These are phyloP conservation scores for Avena sativa DNA, from an alignment of 176 grass and related monocot species.

Conservation along the genomic window DNA sequence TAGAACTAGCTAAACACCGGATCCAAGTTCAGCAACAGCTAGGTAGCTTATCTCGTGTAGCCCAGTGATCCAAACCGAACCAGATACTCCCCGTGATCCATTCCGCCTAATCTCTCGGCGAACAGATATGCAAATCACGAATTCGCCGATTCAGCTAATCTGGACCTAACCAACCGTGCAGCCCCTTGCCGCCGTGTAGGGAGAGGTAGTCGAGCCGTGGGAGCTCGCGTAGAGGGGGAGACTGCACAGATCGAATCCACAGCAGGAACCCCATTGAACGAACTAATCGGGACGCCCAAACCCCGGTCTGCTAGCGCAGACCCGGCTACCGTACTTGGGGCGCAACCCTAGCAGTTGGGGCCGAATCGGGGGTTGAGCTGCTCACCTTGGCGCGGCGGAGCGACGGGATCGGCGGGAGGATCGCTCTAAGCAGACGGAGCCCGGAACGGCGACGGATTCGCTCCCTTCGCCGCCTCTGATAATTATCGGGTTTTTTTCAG, in stretches of 20 bases:
- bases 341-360: slow-evolving; percentile 1
- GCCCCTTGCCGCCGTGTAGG: background rate
- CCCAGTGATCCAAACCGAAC: background rate
- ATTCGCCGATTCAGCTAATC: background rate
- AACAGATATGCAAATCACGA: background rate
- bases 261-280: background rate
- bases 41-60: background rate
- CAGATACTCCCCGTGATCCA: background rate
- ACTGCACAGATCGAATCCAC: background rate
- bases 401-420: background rate
- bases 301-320: background rate
- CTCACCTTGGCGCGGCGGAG: slow-evolving; percentile 35
- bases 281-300: slow-evolving; percentile 11
- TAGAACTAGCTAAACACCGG: background rate
- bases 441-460: background rate
- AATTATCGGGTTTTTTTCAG: background rate
- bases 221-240: background rate
- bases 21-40: background rate
- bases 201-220: background rate
- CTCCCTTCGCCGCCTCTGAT: slow-evolving; percentile 30
- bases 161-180: background rate
- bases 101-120: background rate
- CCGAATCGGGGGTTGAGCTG: background rate
- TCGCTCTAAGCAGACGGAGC: background rate
- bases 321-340: background rate